Conservation (phyloP, 2,329 filamentous ascomycete genomes). For the Bretziella fagacearum region DNA sequence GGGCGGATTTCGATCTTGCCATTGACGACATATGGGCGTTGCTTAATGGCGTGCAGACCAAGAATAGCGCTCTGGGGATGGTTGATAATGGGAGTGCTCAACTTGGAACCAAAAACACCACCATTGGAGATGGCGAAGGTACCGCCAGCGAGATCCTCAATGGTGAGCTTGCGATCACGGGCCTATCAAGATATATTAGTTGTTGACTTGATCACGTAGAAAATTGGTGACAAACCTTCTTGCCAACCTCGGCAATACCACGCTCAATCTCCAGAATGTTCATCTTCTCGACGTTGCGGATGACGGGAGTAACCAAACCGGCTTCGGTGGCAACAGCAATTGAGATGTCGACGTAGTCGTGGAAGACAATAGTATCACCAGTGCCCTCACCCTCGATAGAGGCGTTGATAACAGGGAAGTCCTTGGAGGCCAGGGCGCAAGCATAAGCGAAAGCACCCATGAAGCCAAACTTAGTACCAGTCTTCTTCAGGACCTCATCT, state of each 20-base stretch:
- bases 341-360: conserved; percentile 95
- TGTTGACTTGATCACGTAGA: conserved; percentile 9
- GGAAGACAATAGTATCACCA: conserved; percentile 94
- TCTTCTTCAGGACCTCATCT: conserved; percentile 89
- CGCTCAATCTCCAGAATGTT: conserved; percentile 81
- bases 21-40: conserved; percentile 73
- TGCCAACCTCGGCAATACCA: conserved; percentile 81
- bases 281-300: conserved; percentile 79
- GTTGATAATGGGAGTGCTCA: conserved; percentile 98
- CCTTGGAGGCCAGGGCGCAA: conserved; percentile 78
- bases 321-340: conserved; percentile 96
- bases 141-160: conserved; percentile 97
- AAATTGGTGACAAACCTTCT: conserved; percentile 49
- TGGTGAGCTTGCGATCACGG: conserved; percentile 87
- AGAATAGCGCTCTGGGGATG: conserved; percentile 83
- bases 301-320: conserved; percentile 88
- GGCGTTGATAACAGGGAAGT: conserved; percentile 87
- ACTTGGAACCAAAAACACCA: conserved; percentile 89
- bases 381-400: conserved; percentile 92
- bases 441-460: conserved; percentile 96
- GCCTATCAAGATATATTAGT: conserved; percentile 36
- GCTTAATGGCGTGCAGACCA: conserved; percentile 92
- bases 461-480: conserved; percentile 95
- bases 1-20: conserved; percentile 90
- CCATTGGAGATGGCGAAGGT: conserved; percentile 98